Evolutionary conservation across 441 rosid species (phyloP), one percentile per base, ranked within the genome.

Genomic region (Daphne laureola): DNA sequence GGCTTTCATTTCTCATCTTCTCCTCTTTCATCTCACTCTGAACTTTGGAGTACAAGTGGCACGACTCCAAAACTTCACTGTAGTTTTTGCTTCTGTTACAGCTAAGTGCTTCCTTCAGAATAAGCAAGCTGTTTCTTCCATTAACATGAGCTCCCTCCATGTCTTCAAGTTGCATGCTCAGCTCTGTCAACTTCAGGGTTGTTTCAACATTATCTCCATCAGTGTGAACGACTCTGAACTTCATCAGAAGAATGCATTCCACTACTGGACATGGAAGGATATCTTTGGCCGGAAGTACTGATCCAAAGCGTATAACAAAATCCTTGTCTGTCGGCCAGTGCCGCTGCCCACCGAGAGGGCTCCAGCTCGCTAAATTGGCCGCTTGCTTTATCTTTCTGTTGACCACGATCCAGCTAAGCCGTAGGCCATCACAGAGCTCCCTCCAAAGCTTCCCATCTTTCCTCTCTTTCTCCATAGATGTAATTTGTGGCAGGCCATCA

Each of bases 271-370:
- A 74, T 15, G 84, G 86, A 55, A 78, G 75, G 56, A 81, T 72
- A 46, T 75, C 86, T 65, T 67, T 82, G 1, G 92, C 92, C 7
- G 92, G 78, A 57, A 84, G 86, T 55, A 84, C 73, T 4, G 92
- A 82, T 40, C 92, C 92, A 53, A 81, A 84, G 17, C 86, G 77
- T 41, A 82, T 71, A 16, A 84, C 75, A 17, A 84, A 84, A 66
- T 84, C 92, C 71, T 75, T 78, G 66, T 79, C 88, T 0, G 92
- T 84, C 0, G 92, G 92, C 88, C 88, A 84, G 58, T 81, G 92
- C 65, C 92, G 78, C 53, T 84, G 92, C 49, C 92, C 88, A 1
- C 86, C 82, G 13, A 84, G 88, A 49, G 92, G 77, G 46, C 82
- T 76, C 92, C 88, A 84, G 75, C 88, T 84, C 5, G 88, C 73